Evolutionary conservation across 495 filamentous ascomycete species (phyloP), one percentile per base, ranked within the genome.

Genomic region (Neurospora pannonica): DNA sequence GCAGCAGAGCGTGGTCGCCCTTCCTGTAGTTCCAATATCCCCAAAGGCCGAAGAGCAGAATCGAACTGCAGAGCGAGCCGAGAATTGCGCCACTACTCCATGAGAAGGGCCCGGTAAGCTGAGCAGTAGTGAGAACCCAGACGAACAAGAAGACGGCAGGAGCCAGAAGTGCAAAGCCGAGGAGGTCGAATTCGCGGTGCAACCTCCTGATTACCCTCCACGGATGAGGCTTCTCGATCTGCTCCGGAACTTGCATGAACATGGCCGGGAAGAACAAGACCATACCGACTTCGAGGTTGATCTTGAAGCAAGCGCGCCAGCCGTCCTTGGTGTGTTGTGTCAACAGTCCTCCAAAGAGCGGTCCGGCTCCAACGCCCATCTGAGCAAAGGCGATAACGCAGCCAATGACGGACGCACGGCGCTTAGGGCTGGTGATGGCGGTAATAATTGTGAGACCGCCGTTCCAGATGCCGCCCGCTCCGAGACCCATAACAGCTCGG

Each of bases 51-150:
- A 87, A 80, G 8, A 94, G 84, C 5, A 92, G 75, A 5, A 83
- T 88, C 67, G 88, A 89, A 11, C 92, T 77, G 17, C 90, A 84
- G 39, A 95, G 86, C 0, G 94, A 83, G 1, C 85, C 89, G 71
- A 94, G 90, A 76, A 94, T 89, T 24, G 88, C 87, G 37, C 82
- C 86, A 62, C 85, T 85, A 38, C 75, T 79, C 93, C 92, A 95
- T 0, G 82, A 74, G 74, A 93, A 92, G 39, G 83, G 86, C 0
- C 93, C 93, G 42, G 92, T 93, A 92, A 92, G 95, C 76, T 94
- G 91, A 11, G 95, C 82, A 0, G 93, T 93, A 0, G 96, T 83
- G 37, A 96, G 77, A 9, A 94, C 81, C 74, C 88, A 90, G 69
- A 93, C 82, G 28, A 67, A 67, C 54, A 67, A 7, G 28, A 67